Evolutionary conservation across 768 basidiomycete species (phyloP), one percentile per base, ranked within the genome.

Genomic region (Russula abietina): DNA sequence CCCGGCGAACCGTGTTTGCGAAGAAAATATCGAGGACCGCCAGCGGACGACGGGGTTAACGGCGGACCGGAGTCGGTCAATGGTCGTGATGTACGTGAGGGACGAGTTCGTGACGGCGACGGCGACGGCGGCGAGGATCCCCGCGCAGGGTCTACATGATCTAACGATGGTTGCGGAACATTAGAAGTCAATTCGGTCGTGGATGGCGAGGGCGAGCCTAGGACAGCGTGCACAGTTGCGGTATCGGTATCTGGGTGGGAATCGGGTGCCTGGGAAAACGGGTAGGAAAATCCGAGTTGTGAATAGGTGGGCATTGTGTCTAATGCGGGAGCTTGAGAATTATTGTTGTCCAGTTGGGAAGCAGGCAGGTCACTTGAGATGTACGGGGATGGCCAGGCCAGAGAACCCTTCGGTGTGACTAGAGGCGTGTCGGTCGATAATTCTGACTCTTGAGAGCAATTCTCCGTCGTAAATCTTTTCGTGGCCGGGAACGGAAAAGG

Each of bases 391-490:
- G 71, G 71, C 77, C 78, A 81, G 58, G 77, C 76, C 16, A 79
- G 69, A n/a, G 83, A 83, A 39, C 82, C 81, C 57, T 81, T 80
- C 4, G 83, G 83, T 9, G 83, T 83, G 36, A 80, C 75, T 33
- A 79, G 59, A 12, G 86, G 84, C 0, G 85, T 83, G 49, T 78
- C 74, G 59, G 84, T 71, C 57, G 76, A 78, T 8, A 72, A 70
- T 22, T 81, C 79, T 3, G 78, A 75, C 32, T 77, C 79, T 68
- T 82, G 79, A 8, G 81, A 81, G 52, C 45, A 60, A 49, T 41
- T 60, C 32, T 41, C 62, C 2, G 49, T 17, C 57, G 55, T 46
- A 0, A 8, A 43, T 46, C 41, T 46, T 43, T 54, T 65, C 52
- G 32, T 45, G 45, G 38, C 30, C 16, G 62, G 52, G 28, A 63